These are phyloP conservation scores for Stephanodiscus minutulus DNA, from an alignment of 108 stramenopile genomes.

Conservation along the genomic window DNA sequence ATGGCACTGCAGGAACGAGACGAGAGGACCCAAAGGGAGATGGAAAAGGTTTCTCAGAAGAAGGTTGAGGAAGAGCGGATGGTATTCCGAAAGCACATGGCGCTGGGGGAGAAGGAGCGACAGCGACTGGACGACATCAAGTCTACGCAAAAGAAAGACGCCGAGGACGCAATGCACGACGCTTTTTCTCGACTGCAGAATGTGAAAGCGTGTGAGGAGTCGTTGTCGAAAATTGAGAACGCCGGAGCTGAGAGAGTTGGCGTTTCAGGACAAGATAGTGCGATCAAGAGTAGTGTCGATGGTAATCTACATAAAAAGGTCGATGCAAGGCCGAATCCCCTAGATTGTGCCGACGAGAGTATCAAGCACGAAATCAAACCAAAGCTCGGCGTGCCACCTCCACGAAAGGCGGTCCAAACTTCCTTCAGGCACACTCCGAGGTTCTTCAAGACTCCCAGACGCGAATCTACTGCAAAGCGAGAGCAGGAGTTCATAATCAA, in stretches of 20 bases:
- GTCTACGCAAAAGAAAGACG: slow-evolving; percentile 45
- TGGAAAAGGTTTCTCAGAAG: slow-evolving; percentile 25
- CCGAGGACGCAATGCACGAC: slow-evolving; percentile 57
- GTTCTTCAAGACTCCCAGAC: slow-evolving; percentile 66
- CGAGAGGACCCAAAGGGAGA: slow-evolving; percentile 13
- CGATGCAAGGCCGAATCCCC: slow-evolving; percentile 1
- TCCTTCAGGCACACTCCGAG: slow-evolving; percentile 59
- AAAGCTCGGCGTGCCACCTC: slow-evolving; percentile 35
- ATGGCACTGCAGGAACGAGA: slow-evolving; percentile 31
- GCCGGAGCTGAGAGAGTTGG: background rate
- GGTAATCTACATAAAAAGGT: background rate
- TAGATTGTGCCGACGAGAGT: slow-evolving; percentile 2
- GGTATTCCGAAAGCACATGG: slow-evolving; percentile 53
- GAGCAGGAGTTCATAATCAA: slow-evolving; percentile 68
- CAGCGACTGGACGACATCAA: slow-evolving; percentile 46
- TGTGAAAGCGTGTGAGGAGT: slow-evolving; percentile 1
- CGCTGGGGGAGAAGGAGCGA: slow-evolving; percentile 48
- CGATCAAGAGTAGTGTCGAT: background rate
- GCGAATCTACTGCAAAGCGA: slow-evolving; percentile 54
- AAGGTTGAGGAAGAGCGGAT: slow-evolving; percentile 49
- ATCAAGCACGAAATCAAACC: too few relatives aligned
- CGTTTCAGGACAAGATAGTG: background rate
- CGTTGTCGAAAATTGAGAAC: background rate
- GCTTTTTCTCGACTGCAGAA: slow-evolving; percentile 39
- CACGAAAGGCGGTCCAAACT: slow-evolving; percentile 18